Base-by-base conservation (phyloP, 2,329 filamentous ascomycete genomes). In the Zymoseptoria passerinii region DNA sequence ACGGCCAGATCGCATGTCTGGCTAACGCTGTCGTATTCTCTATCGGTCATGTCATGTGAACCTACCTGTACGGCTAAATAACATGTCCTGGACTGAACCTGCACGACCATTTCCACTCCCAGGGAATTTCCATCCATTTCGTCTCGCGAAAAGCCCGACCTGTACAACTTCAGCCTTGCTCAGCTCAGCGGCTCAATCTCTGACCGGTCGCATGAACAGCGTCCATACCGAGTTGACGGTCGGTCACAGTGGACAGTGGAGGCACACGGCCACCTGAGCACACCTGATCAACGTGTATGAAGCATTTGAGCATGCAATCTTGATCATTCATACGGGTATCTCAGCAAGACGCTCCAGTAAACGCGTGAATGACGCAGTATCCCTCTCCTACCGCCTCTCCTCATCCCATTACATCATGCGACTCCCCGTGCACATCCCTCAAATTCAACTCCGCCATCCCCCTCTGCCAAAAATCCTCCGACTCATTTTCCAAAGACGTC, bases 391-490 rank as follows among this genome's bases (percentile, higher is more conserved):
- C n/a, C 35, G 16, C 16, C 35, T 40, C 35, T 40, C 10, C n/a
- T 44, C 35, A 44, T 44, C 35, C 16, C 23, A 29, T 28, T 2
- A 57, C 48, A 50, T 66, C 58, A 29, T 62, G 60, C 19, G 56
- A 56, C 62, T 68, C 64, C 13, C 58, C 61, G 49, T 68, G 55
- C 19, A 63, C 63, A 53, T 68, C 67, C 54, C 68, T 61, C 27
- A 70, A 60, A n/a, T 60, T 57, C 63, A 69, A 51, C 55, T 68
- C 67, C 48, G 68, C 65, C 19, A 65, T 63, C 50, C 69, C 67
- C 49, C 67, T 58, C 28, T 65, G 62, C n/a, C 67, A 59, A 23
- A 67, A 53, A 53, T 70, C 67, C 53, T 69, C 68, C 4, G 61
- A 54, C 28, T 40, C 27, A 23, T 19, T 49, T 7, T 18, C 27